Conservation (phyloP, 768 basidiomycete genomes). For the Suillus bovinus region DNA sequence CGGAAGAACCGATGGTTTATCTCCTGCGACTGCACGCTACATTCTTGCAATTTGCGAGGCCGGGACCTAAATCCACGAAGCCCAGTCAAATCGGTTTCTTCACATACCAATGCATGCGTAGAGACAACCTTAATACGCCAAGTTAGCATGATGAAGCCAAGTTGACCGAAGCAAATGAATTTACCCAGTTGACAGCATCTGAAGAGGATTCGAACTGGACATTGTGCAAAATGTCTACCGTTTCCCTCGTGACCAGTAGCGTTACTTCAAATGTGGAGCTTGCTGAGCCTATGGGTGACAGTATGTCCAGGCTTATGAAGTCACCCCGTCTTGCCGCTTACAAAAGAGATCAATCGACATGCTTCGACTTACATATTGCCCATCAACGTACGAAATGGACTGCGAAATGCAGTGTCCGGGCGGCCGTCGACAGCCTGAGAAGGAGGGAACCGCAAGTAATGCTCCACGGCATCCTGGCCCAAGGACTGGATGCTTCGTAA, state of each 20-base stretch:
- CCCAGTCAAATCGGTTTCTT: background rate
- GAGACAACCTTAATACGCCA: background rate
- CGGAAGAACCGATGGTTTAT: constrained; percentile 31
- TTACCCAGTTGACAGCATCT: constrained; percentile 36
- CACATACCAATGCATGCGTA: background rate
- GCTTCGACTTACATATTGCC: background rate
- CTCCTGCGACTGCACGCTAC: constrained; percentile 23
- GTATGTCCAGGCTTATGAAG: constrained; percentile 39
- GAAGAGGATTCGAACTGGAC: constrained; percentile 31
- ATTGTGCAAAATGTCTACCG: constrained; percentile 31
- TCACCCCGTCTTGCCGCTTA: constrained; percentile 35
- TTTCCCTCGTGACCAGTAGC: constrained; percentile 38
- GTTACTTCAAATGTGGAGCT: constrained; percentile 30
- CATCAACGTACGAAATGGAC: constrained; percentile 42
- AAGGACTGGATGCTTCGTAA: constrained; percentile 34
- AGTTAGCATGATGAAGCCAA: background rate
- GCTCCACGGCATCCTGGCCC: constrained; percentile 31
- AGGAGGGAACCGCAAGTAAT: constrained; percentile 47
- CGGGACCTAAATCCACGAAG: background rate
- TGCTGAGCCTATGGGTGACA: constrained; percentile 27
- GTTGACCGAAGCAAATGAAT: constrained; percentile 2
- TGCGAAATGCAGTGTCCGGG: constrained; percentile 50
- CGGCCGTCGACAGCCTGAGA: constrained; percentile 59
- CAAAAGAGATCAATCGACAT: constrained; percentile 19
- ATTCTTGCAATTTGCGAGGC: constrained; percentile 21